A percentile compares a stretch with the other conserved stretches of the same genome.
Conservation (phyloP, 495 filamentous ascomycete genomes). For the Lasiosphaeria miniovina region DNA sequence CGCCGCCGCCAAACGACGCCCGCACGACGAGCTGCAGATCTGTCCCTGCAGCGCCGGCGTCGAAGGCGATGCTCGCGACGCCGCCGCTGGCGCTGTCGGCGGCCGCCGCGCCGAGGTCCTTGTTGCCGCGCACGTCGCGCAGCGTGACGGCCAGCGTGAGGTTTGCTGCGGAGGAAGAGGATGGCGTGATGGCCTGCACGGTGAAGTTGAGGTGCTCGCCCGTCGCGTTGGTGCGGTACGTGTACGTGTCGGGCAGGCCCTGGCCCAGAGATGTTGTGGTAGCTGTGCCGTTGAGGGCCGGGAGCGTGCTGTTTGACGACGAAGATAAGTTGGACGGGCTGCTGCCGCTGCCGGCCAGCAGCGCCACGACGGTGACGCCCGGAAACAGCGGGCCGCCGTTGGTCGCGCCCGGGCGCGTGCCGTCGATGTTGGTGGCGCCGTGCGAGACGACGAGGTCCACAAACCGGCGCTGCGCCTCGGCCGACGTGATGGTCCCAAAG, state of each 20-base stretch:
- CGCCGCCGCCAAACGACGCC: background rate
- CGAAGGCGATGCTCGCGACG: background rate
- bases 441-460: background rate
- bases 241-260: background rate
- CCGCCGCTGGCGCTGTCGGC: background rate
- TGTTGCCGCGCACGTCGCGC: background rate
- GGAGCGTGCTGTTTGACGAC: too few relatives aligned
- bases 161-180: background rate
- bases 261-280: too few relatives aligned
- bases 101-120: background rate
- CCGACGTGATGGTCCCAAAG: constrained; percentile 1
- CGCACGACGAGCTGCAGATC: background rate
- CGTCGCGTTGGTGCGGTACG: background rate
- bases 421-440: background rate
- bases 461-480: constrained; percentile 2
- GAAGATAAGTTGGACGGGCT: too few relatives aligned
- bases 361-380: background rate
- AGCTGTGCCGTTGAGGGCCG: too few relatives aligned
- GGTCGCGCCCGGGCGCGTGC: background rate
- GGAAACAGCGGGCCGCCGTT: background rate
- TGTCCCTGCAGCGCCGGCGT: background rate
- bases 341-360: background rate
- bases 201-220: background rate
- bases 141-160: background rate
- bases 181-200: background rate